These are phyloP conservation scores for Globisporangium lucens DNA, from an alignment of 352 stramenopile genomes.

Conservation along the genomic window DNA sequence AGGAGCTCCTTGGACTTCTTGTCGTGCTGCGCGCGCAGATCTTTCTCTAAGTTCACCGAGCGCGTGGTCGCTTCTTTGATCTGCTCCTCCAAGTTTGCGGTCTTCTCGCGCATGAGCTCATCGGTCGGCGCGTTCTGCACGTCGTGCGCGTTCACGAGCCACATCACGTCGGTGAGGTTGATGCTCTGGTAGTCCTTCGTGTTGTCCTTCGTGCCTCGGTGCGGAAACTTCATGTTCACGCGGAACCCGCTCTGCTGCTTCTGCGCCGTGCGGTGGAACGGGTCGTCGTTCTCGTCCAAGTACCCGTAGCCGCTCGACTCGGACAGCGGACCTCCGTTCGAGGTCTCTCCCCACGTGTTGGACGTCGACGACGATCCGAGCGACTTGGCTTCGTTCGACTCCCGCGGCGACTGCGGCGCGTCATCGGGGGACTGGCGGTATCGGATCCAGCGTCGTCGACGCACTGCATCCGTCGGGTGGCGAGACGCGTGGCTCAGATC, in stretches of 20 bases:
- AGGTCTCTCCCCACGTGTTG: constrained; percentile 54
- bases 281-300: constrained; percentile 72
- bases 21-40: constrained; percentile 70
- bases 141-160: constrained; percentile 82
- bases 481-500: constrained; percentile 82
- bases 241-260: constrained; percentile 86
- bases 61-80: constrained; percentile 81
- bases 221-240: constrained; percentile 82
- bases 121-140: constrained; percentile 68
- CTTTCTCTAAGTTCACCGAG: constrained; percentile 66
- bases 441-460: constrained; percentile 76
- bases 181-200: constrained; percentile 90
- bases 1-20: constrained; percentile 71
- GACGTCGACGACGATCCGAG: constrained; percentile 34
- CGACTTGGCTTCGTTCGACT: constrained; percentile 39
- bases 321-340: constrained; percentile 24
- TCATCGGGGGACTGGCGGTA: constrained; percentile 58
- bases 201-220: constrained; percentile 81
- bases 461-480: constrained; percentile 74
- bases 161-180: constrained; percentile 75
- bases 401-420: constrained; percentile 42
- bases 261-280: constrained; percentile 81
- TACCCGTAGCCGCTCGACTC: constrained; percentile 32
- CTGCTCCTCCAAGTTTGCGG: constrained; percentile 83
- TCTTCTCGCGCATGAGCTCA: constrained; percentile 86